A percentile compares a stretch with the other conserved stretches of the same genome.
These are phyloP conservation scores for Rubroshorea leprosula DNA, from an alignment of 345 rosid species.

Conservation along the genomic window DNA sequence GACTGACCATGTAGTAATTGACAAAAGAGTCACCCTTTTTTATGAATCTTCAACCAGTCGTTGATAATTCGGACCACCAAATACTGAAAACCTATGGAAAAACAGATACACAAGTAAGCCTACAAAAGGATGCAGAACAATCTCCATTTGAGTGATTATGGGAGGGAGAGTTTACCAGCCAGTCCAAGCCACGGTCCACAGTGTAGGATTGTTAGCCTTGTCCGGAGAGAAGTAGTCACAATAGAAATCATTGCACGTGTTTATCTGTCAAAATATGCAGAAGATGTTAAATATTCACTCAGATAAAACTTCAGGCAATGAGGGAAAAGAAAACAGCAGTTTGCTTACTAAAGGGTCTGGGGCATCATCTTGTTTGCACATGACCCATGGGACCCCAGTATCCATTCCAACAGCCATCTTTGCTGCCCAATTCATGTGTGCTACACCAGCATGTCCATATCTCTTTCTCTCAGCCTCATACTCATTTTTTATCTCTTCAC, in stretches of 20 bases:
- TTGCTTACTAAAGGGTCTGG: background rate
- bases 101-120: background rate
- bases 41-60: conserved; percentile 66
- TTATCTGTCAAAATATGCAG: conserved; percentile 33
- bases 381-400: conserved; percentile 76
- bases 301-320: too few relatives aligned
- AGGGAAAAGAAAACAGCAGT: background rate
- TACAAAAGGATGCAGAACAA: background rate
- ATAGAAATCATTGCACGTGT: conserved; percentile 65
- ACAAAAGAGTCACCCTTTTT: conserved; percentile 59
- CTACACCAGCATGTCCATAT: conserved; percentile 46
- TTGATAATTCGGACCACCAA: conserved; percentile 43
- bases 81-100: conserved; percentile 50
- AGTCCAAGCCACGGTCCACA: conserved; percentile 76
- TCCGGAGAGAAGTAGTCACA: conserved; percentile 61
- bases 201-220: conserved; percentile 54
- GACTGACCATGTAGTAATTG: conserved; percentile 66
- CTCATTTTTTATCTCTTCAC: conserved; percentile 60
- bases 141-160: background rate
- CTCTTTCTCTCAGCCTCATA: conserved; percentile 38
- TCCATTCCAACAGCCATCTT: conserved; percentile 43
- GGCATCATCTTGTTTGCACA: conserved; percentile 55
- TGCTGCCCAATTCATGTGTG: conserved; percentile 64
- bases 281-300: background rate
- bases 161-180: conserved; percentile 38